Percentiles rank a stretch among this genome's conserved stretches.
Evolutionary conservation across 306 rosid species (phyloP).

Genomic region (Gynostemma pentaphyllum): DNA sequence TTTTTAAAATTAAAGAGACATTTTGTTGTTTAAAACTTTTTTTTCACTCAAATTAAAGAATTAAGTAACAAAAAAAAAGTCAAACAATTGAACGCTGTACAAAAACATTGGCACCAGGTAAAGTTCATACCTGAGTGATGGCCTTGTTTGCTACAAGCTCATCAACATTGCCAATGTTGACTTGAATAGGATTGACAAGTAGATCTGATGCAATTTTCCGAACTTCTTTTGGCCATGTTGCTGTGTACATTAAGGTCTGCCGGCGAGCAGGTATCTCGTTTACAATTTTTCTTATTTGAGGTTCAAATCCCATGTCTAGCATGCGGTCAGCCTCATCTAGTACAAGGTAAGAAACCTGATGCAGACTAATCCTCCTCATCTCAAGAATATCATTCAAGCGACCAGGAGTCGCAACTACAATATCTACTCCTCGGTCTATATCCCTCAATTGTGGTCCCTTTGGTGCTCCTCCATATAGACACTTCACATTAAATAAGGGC

Average conservation of each 20-base stretch:
- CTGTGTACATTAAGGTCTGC: conserved; percentile 97
- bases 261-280: conserved; percentile 89
- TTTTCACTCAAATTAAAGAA: background rate
- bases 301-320: conserved; percentile 99
- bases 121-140: conserved; percentile 70
- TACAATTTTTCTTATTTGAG: conserved; percentile 95
- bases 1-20: background rate
- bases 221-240: conserved; percentile 99
- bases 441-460: conserved; percentile 98
- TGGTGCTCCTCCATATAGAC: conserved; percentile 98
- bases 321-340: conserved; percentile 98
- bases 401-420: conserved; percentile 99
- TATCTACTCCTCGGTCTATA: conserved; percentile 81
- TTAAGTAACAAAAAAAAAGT: background rate
- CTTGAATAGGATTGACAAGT: conserved; percentile 84
- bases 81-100: background rate
- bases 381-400: conserved; percentile 99
- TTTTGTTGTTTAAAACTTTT: background rate
- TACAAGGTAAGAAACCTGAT: conserved; percentile 87
- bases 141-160: conserved; percentile 97
- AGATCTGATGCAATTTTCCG: conserved; percentile 96
- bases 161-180: conserved; percentile 91
- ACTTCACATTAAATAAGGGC: conserved; percentile 23
- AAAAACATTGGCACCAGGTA: background rate
- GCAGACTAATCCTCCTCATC: conserved; percentile 85